Conservation (phyloP, 192 early-diverging fungal species). For the Backusella tuberculispora region DNA sequence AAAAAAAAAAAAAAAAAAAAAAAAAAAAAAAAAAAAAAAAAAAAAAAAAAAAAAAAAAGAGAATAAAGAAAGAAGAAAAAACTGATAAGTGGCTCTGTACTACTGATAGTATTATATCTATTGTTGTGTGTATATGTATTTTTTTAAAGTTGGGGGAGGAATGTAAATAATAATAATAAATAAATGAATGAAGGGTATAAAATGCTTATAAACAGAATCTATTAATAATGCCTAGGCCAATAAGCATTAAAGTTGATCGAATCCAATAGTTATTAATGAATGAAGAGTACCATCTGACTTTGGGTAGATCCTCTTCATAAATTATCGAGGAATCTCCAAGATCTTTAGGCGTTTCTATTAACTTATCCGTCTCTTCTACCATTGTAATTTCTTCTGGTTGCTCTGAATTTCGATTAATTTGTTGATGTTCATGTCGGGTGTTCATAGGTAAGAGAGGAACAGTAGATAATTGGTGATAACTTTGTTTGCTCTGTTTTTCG, state of each 20-base stretch:
- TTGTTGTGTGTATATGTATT: not conserved
- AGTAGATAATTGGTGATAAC: not conserved
- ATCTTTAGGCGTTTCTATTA: not conserved
- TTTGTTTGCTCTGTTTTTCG: slow-evolving; percentile 8
- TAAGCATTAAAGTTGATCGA: not conserved
- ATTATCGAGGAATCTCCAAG: not conserved
- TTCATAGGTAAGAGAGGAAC: slow-evolving; percentile 24
- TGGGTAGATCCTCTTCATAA: not conserved
- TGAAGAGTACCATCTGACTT: not conserved
- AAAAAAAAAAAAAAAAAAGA: too few species aligned
- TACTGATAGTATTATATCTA: too few species aligned
- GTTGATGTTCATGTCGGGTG: not conserved
- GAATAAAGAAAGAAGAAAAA: too few species aligned
- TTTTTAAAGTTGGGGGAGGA: not conserved
- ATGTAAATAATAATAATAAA: not conserved
- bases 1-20: too few species aligned
- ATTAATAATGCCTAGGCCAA: not conserved
- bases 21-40: too few species aligned
- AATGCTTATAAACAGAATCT: slow-evolving; percentile 10
- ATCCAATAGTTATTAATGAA: slow-evolving; percentile 19
- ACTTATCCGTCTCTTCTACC: not conserved
- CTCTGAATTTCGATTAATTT: too few species aligned
- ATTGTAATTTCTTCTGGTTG: not conserved
- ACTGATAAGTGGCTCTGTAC: too few species aligned
- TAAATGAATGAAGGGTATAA: not conserved